Evolutionary conservation across 176 grass and related monocot genomes (phyloP), one percentile per base, ranked within the genome.

Genomic region (Avena sativa): DNA sequence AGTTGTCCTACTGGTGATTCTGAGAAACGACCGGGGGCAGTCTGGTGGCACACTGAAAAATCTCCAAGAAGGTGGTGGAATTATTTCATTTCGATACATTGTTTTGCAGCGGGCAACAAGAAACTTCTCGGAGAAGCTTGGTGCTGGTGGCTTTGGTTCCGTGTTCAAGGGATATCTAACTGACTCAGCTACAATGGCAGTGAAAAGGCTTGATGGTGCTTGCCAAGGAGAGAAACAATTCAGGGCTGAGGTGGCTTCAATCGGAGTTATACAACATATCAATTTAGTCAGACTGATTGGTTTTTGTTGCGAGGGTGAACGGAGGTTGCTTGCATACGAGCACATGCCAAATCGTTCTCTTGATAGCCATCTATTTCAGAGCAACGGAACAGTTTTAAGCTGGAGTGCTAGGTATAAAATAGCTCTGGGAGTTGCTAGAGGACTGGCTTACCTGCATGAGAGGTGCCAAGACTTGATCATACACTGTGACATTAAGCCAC

Each of bases 381-480:
- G 47, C 48, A 81, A 36, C 52, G 53, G 34, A 5, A 26, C 25
- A 12, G 11, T 50, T 49, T 77, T 93, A 9, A 65, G 47, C 1
- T 93, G 86, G 92, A 55, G 79, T 28, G 84, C 79, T 1, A 88
- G 92, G 30, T 91, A 93, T 23, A 44, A 71, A 81, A 89, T 94
- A 62, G 80, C 87, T 30, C 32, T 91, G 13, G 92, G 80, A 81
- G 74, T 86, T 59, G 87, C 80, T 5, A 86, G 86, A 76, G 89
- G 92, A 13, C 71, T 91, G 72, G 76, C 76, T 26, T 94, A 91
- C 68, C 76, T 94, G 43, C 92, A 94, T n/a, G 92, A 94, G 57
- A 72, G 86, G 19, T 91, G 92, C n/a, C 88, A 50, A 12, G 47
- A 85, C 12, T 85, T 75, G 28, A 85, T 85, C n/a, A 85, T 85